Evolutionary conservation across 192 early-diverging fungal genomes (phyloP).

Genomic region (Lobosporangium transversale): DNA sequence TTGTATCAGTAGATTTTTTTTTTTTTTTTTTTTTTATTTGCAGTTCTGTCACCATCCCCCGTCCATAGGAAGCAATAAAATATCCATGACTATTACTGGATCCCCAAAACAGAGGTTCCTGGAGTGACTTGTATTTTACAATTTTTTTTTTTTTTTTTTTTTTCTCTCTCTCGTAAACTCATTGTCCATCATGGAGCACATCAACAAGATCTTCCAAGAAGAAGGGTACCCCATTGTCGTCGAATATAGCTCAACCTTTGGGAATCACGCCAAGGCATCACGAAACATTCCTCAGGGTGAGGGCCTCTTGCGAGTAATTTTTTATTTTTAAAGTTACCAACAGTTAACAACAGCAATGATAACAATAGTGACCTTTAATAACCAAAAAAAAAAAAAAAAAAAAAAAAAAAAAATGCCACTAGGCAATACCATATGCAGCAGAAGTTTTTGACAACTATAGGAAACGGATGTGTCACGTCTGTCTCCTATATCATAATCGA

Average conservation of each 20-base stretch:
- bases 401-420: too few species aligned
- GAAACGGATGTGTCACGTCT: conserved; percentile 71
- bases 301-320: conserved; percentile 33
- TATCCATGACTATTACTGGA: too few species aligned
- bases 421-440: conserved; percentile 46
- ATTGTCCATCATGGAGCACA: conserved; percentile 31
- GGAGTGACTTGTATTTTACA: too few species aligned
- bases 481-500: conserved; percentile 63
- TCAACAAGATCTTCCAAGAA: conserved; percentile 30
- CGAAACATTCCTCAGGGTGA: conserved; percentile 48
- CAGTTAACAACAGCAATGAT: too few species aligned
- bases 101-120: too few species aligned
- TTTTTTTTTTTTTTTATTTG: too few species aligned
- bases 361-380: too few species aligned
- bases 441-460: conserved; percentile 70
- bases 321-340: background rate
- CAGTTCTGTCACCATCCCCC: too few species aligned
- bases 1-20: too few species aligned
- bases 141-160: background rate
- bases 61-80: too few species aligned
- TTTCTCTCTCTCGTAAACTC: background rate
- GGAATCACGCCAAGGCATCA: conserved; percentile 44
- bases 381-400: too few species aligned
- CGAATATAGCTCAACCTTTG: conserved; percentile 23
- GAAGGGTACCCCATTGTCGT: conserved; percentile 47